phyloP scores from a whole-genome alignment of 257 asterid species.

The Primulina huaijiensis region DNA sequence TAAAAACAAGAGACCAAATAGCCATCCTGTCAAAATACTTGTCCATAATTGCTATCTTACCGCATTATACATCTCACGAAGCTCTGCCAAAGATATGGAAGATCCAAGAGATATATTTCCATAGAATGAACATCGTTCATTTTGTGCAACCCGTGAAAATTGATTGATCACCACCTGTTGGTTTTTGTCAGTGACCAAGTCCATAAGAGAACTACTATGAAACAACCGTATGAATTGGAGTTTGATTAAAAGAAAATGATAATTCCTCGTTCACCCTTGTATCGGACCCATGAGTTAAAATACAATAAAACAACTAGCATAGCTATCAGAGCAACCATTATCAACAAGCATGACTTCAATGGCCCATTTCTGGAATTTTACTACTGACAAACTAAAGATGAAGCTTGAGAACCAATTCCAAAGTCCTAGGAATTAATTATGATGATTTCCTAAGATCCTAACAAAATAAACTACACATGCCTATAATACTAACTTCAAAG shows the following conservation, averaged over 20 bases:
- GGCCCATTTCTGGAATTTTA: not conserved
- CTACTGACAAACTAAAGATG: not conserved
- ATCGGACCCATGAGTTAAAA: not conserved
- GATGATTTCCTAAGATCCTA: not conserved
- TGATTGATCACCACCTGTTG: conserved; percentile 85
- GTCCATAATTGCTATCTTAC: conserved; percentile 39
- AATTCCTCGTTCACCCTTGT: not conserved
- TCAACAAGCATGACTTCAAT: not conserved
- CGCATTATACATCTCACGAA: conserved; percentile 74
- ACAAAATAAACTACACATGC: not conserved
- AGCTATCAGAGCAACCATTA: conserved; percentile 10
- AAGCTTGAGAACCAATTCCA: not conserved
- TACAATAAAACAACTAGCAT: not conserved
- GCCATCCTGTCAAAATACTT: conserved; percentile 12
- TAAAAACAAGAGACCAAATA: conserved; percentile 7
- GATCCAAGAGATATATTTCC: conserved; percentile 87
- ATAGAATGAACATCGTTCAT: conserved; percentile 69
- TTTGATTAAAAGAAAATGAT: not conserved
- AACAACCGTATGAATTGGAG: not conserved
- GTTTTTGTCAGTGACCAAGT: conserved; percentile 39
- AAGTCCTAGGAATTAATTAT: not conserved
- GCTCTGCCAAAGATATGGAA: conserved; percentile 66
- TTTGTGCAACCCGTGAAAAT: conserved; percentile 72
- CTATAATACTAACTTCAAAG: not conserved
- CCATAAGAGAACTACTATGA: conserved; percentile 28